These are phyloP conservation scores for Fomes fomentarius DNA, from an alignment of 1,284 basidiomycete species.

Conservation along the genomic window DNA sequence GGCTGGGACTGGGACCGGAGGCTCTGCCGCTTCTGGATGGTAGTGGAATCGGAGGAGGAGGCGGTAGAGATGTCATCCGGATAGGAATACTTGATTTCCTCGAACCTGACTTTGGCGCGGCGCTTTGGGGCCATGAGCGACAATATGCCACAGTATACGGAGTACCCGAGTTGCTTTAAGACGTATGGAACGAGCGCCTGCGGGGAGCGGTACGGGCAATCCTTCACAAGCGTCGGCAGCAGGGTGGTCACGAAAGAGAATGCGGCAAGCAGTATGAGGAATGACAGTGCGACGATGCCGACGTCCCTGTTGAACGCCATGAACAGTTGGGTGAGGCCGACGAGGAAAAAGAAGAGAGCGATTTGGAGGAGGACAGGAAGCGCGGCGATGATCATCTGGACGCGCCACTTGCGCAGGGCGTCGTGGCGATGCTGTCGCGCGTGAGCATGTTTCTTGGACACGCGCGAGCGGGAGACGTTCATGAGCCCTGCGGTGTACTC, in stretches of 20 bases:
- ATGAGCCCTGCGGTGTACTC: conserved; percentile 1
- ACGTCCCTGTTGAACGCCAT: conserved; percentile 20
- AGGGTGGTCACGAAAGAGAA: conserved; percentile 4
- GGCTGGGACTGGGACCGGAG: not conserved
- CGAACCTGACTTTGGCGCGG: no score
- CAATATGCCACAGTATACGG: no score
- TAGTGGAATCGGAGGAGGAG: no score
- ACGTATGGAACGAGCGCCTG: conserved; percentile 19
- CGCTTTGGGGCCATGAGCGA: not conserved
- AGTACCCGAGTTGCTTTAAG: not conserved
- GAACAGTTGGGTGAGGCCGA: conserved; percentile 21
- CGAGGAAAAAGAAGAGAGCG: conserved; percentile 26
- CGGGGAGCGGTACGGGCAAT: conserved; percentile 24
- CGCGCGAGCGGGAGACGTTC: not conserved
- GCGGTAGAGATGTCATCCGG: no score
- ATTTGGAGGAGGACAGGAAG: conserved; percentile 29
- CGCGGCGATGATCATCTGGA: conserved; percentile 20
- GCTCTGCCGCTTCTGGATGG: not conserved
- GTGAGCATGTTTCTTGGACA: conserved; percentile 6
- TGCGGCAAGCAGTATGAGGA: conserved; percentile 9
- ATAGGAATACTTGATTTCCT: no score
- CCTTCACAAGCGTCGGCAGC: not conserved
- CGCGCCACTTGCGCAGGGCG: conserved; percentile 25
- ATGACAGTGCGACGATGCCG: conserved; percentile 15
- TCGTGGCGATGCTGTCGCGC: conserved; percentile 28